Evolutionary conservation across 2,329 filamentous ascomycete species (phyloP), one percentile per base, ranked within the genome.

Genomic region (Phialophora verrucosa): DNA sequence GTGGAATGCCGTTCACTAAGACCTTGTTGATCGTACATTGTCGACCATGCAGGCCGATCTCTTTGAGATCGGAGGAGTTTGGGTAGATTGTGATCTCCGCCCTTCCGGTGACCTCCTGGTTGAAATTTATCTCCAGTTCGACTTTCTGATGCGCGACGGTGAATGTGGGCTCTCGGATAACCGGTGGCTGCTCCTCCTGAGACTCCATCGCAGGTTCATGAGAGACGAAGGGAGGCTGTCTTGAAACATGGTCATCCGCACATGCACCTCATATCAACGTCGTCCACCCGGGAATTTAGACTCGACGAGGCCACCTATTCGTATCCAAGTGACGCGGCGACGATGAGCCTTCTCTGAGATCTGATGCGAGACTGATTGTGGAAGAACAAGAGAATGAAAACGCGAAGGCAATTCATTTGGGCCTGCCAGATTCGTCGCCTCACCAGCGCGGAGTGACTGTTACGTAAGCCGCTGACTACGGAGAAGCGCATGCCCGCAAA

Each of bases 101-200:
- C 69, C 87, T 90, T 59, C 95, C 95, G 68, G 86, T 88, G 74
- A 98, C 81, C 78, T 89, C 90, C 62, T 86, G 87, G 70, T 86
- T 84, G 76, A 99, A 96, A 80, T 96, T 91, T 75, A 99, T 84
- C 74, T 98, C 93, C 67, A 99, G 83, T 73, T 93, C 90, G 58
- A 99, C 89, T 76, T 91, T 91, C 80, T 98, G 94, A 79, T 93
- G 90, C 62, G 92, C 84, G 65, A 98, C 82, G 10, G 65, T 63
- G 59, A 71, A 71, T 23, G 38, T 50, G 11, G 51, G 50, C 32
- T 47, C 47, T 31, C 25, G 23, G 11, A 49, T 61, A 6, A 57
- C 38, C 27, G 64, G 59, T 51, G 57, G 54, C 31, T 63, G 63
- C 8, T 38, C 31, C 42, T 35, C 60, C 53, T 47, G 44, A 23